Evolutionary conservation across 2,329 filamentous ascomycete genomes (phyloP), one percentile per base, ranked within the genome.

Genomic region (Rutstroemia sp.): DNA sequence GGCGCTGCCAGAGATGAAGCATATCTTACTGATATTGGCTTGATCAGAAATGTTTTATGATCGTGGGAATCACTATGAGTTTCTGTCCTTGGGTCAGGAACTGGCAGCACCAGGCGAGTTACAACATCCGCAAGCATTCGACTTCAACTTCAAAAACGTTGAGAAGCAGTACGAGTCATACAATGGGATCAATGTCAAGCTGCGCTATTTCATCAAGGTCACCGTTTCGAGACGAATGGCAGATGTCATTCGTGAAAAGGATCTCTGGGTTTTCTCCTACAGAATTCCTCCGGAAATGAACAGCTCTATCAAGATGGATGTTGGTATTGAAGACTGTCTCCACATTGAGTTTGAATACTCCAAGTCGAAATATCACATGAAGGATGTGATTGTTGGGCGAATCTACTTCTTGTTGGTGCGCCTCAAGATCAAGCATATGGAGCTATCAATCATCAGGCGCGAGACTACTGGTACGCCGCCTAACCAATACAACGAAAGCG

Each of bases 91-190:
- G 27, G 92, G 94, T 67, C 95, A 97, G 74, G 94, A 99, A 75
- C 85, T 99, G 42, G 94, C 94, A 18, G 92, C 94, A 18, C 94
- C 94, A 2, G 94, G 94, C 72, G 94, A 99, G 77, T 87, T 99
- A 57, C 94, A 97, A 72, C 95, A 99, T 75, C 94, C 94, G 45
- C 94, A 99, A 77, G 96, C 92, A 49, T 96, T 96, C 73, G 90
- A 95, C 65, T 99, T 99, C 83, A 95, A 96, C 78, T 99, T 99
- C 83, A 97, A 97, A 75, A 99, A 97, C 73, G 91, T 99, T 67
- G 94, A 99, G 81, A 99, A 99, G 79, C 92, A 95, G 74, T 99
- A 99, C 80, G 95, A 99, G 76, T 96, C 92, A 63, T 99, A 99
- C 80, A 95, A 96, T 72, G 94, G 94, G 70, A 99, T 99, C 83